phyloP scores from a whole-genome alignment of 2,329 filamentous ascomycete genomes.

The Trichophyton verrucosum region DNA sequence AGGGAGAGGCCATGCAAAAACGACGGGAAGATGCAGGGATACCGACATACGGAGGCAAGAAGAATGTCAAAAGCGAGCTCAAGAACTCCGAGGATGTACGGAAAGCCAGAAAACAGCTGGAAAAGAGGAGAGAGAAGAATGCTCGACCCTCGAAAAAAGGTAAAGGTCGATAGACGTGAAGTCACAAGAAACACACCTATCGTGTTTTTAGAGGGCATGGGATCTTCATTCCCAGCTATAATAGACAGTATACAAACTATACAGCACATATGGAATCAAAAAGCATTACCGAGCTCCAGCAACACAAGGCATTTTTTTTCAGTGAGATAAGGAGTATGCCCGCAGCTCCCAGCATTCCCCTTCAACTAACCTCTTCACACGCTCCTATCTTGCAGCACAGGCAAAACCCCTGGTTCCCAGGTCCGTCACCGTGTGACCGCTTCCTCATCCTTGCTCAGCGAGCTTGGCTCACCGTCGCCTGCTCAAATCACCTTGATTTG shows the following conservation, averaged over 20 bases:
- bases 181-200: not conserved
- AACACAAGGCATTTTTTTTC: not conserved
- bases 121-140: conserved; percentile 75
- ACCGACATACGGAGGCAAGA: conserved; percentile 8
- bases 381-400: not conserved
- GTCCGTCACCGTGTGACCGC: not conserved
- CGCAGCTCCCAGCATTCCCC: not conserved
- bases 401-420: not conserved
- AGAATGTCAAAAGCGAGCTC: conserved; percentile 67
- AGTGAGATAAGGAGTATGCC: not conserved
- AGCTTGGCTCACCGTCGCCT: not conserved
- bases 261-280: not conserved
- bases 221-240: not conserved
- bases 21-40: conserved; percentile 30
- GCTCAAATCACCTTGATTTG: not conserved
- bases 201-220: not conserved
- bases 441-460: not conserved
- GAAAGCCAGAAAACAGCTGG: conserved; percentile 65
- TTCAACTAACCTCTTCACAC: not conserved
- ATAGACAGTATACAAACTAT: not conserved
- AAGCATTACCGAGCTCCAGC: not conserved
- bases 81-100: conserved; percentile 73
- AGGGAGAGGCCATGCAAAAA: conserved; percentile 74
- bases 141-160: conserved; percentile 59
- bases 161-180: conserved; percentile 3